Base-by-base conservation (phyloP, 2,329 filamentous ascomycete species). In the Trichoderma sp. region DNA sequence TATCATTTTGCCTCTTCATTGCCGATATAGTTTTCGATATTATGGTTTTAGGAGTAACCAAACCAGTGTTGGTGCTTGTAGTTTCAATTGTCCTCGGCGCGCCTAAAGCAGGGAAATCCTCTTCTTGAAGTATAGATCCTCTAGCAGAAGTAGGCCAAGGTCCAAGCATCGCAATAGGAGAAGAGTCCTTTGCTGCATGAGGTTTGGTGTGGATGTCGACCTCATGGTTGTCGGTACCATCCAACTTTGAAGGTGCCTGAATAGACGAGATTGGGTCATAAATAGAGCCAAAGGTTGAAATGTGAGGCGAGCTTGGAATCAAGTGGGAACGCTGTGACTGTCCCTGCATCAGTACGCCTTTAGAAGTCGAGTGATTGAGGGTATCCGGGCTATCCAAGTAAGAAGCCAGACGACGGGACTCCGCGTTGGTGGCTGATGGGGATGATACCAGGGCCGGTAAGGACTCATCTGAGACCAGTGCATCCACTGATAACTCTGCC, bases 401-500 rank as follows among this genome's bases (percentile, higher is more conserved):
- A 47, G 65, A 59, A 23, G 53, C 75, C 57, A 79, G 73, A n/a
- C 71, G 76, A 11, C 73, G 73, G 23, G 69, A 73, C 17, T 74
- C 73, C 6, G 15, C 8, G n/a, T 68, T 47, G 12, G 28, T 17
- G 4, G n/a, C 23, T 12, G 34, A 36, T 23, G 43, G 43, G 17
- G 17, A 72, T 74, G 47, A 66, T 68, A 73, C 32, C 64, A 74
- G 71, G 9, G 72, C 62, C 26, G 73, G 73, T 32, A 74, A 76
- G 11, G 75, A 72, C n/a, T 88, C 82, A 76, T 93, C 91, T 26
- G 90, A 88, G 13, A 93, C 91, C 4, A 93, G 82, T 4, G 90
- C 90, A 78, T 93, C 91, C 53, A 93, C 88, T n/a, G 87, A 90
- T 57, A 85, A 84, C 3, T 85, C 86, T 13, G 86, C 90, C 74